A percentile compares a stretch with the other conserved stretches of the same genome.
Conservation (phyloP, 192 early-diverging fungal species). For the Jimgerdemannia flammicorona region DNA sequence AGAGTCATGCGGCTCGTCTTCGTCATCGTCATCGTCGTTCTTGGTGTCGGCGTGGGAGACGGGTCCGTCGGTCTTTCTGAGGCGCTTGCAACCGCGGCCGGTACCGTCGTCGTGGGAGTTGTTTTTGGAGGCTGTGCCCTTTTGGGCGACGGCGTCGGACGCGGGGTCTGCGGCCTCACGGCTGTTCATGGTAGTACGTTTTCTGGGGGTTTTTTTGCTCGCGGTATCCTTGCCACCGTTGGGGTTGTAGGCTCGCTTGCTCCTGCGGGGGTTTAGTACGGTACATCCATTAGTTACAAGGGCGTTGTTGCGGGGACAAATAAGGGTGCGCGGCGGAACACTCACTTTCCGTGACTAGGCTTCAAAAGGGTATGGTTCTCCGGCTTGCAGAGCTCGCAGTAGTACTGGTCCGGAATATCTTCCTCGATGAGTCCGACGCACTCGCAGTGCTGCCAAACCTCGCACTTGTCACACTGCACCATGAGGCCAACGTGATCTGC, state of each 20-base stretch:
- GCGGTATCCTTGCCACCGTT: conserved; percentile 5
- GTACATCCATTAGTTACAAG: background rate
- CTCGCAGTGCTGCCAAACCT: conserved; percentile 91
- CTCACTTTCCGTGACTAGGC: conserved; percentile 34
- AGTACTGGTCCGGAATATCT: conserved; percentile 87
- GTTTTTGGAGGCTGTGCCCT: background rate
- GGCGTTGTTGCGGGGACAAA: too few species aligned
- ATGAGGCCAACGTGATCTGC: conserved; percentile 66
- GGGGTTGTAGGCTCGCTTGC: conserved; percentile 5
- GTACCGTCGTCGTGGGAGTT: background rate
- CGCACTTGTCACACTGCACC: conserved; percentile 93
- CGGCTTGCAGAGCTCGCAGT: conserved; percentile 88
- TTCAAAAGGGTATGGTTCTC: conserved; percentile 66
- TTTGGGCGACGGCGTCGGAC: conserved; percentile 22
- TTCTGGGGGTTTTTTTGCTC: conserved; percentile 38
- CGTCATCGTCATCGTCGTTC: conserved; percentile 12
- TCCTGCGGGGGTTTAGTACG: conserved; percentile 7
- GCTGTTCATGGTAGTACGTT: conserved; percentile 52
- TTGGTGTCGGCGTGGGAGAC: background rate
- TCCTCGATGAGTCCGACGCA: conserved; percentile 80
- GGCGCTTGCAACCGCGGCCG: conserved; percentile 23
- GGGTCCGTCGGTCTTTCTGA: conserved; percentile 20
- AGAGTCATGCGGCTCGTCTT: background rate
- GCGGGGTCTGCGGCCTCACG: conserved; percentile 47
- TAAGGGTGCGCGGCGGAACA: background rate